Conservation (phyloP, 2,329 filamentous ascomycete genomes). For the Ophiostoma himal-ulmi region DNA sequence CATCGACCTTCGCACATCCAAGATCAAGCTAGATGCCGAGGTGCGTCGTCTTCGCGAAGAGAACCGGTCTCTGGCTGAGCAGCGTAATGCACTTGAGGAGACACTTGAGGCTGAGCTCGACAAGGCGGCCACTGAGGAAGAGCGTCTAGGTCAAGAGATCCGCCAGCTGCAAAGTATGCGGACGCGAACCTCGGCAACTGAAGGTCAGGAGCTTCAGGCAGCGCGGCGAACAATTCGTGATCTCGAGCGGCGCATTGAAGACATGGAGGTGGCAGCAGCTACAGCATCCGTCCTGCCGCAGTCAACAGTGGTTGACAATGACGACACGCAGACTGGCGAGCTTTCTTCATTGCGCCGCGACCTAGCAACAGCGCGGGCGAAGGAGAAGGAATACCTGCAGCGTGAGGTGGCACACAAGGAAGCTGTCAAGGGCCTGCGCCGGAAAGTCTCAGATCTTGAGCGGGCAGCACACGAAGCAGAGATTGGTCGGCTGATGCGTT, state of each 20-base stretch:
- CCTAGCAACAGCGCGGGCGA: conserved; percentile 58
- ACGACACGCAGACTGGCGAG: conserved; percentile 43
- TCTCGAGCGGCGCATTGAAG: conserved; percentile 56
- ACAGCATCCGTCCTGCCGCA: conserved; percentile 32
- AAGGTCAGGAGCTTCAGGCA: conserved; percentile 49
- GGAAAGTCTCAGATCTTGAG: conserved; percentile 61
- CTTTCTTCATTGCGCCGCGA: conserved; percentile 57
- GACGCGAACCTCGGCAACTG: conserved; percentile 41
- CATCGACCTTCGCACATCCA: conserved; percentile 60
- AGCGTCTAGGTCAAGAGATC: conserved; percentile 52
- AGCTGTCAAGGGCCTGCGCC: conserved; percentile 56
- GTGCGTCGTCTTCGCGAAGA: conserved; percentile 60
- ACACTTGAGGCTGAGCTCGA: conserved; percentile 62
- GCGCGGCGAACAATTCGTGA: conserved; percentile 59
- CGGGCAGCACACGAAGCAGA: conserved; percentile 59
- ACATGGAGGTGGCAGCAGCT: conserved; percentile 43
- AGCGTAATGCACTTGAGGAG: conserved; percentile 54
- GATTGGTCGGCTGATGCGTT: conserved; percentile 44
- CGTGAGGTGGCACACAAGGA: conserved; percentile 61
- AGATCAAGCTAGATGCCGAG: conserved; percentile 62
- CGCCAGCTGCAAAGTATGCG: conserved; percentile 44
- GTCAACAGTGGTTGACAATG: conserved; percentile 21
- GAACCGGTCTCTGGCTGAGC: conserved; percentile 50
- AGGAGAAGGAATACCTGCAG: conserved; percentile 58
- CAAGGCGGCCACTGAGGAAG: conserved; percentile 60